phyloP scores from a whole-genome alignment of 2,329 filamentous ascomycete genomes.

The Aspergillus fijiensis region DNA sequence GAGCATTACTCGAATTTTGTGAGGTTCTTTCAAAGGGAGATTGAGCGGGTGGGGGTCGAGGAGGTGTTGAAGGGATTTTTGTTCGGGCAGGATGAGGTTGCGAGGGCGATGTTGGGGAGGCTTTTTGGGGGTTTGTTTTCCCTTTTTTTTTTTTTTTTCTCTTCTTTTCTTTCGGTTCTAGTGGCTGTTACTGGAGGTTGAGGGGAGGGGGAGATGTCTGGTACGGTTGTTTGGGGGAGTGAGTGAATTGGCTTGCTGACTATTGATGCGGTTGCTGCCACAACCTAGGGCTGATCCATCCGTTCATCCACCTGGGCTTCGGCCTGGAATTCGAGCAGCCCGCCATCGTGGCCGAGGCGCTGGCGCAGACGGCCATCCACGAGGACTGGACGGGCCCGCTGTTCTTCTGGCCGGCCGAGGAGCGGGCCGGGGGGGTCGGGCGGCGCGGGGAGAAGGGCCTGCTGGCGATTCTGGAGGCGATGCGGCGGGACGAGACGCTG shows the following conservation, averaged over 20 bases:
- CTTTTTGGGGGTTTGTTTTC: constrained; percentile 60
- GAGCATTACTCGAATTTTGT: constrained; percentile 72
- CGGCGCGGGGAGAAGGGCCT: constrained; percentile 45
- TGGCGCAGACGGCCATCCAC: constrained; percentile 76
- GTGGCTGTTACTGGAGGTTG: neutral
- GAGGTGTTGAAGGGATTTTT: constrained; percentile 68
- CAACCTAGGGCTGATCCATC: constrained; percentile 65
- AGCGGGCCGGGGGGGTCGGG: constrained; percentile 33
- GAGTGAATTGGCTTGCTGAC: no score
- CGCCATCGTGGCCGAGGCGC: constrained; percentile 73
- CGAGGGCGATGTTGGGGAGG: constrained; percentile 67
- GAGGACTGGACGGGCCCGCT: constrained; percentile 51
- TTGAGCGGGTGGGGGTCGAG: constrained; percentile 63
- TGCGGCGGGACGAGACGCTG: constrained; percentile 58
- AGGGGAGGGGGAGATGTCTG: neutral
- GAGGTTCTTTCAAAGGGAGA: constrained; percentile 71
- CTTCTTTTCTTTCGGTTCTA: neutral
- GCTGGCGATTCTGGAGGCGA: constrained; percentile 61
- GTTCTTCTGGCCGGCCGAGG: constrained; percentile 51
- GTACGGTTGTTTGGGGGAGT: no score
- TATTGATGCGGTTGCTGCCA: neutral
- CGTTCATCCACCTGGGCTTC: constrained; percentile 81
- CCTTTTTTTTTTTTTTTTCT: neutral
- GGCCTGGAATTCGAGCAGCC: constrained; percentile 81
- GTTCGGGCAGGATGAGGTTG: constrained; percentile 56